Base-by-base conservation (phyloP, 2,329 filamentous ascomycete species). In the Madurella mycetomatis region DNA sequence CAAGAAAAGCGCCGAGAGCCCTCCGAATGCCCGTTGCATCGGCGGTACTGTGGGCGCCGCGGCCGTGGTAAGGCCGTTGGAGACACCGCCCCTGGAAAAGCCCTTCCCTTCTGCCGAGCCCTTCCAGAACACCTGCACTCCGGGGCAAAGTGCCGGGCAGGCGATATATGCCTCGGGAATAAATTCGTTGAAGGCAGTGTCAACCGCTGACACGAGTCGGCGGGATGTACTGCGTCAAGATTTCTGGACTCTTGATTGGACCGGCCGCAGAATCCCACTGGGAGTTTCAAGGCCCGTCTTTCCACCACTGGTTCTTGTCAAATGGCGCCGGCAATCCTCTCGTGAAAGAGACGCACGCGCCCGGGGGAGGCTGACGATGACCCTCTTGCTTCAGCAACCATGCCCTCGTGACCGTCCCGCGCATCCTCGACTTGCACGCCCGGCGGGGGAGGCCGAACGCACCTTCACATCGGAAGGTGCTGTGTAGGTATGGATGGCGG, bases 1-100 rank as follows among this genome's bases (percentile, higher is more conserved):
- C 13, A 15, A 2, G 11, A 59, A 55, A 49, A 55, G 45, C 49
- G 57, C 57, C 55, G 57, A 59, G 52, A 47, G 34, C 47, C 41
- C 41, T 25, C 57, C 55, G 57, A 57, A 40, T 15, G 5, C 25
- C 46, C 37, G 5, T 16, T 39, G 17, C 39, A 42, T 50, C 54
- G 54, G 54, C 49, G 37, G 44, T 53, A 44, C 32, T 53, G 31
- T 19, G 43, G 43, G 11, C 43, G n/a, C 32, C 40, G 31, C 37
- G 47, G 17, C 47, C 50, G 47, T 37, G 30, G 47, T 53, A 53
- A 47, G 41, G 50, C 54, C 50, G 52, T 19, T 41, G 31, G 4
- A 18, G n/a, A 41, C 17, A 45, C 41, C 15, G 15, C 32, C 13
- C 37, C 34, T 46, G 34, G 15, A 34, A 15, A 15, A 9, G 34